These are phyloP conservation scores for Phytophthora idaei DNA, from an alignment of 352 stramenopile species.

Conservation along the genomic window DNA sequence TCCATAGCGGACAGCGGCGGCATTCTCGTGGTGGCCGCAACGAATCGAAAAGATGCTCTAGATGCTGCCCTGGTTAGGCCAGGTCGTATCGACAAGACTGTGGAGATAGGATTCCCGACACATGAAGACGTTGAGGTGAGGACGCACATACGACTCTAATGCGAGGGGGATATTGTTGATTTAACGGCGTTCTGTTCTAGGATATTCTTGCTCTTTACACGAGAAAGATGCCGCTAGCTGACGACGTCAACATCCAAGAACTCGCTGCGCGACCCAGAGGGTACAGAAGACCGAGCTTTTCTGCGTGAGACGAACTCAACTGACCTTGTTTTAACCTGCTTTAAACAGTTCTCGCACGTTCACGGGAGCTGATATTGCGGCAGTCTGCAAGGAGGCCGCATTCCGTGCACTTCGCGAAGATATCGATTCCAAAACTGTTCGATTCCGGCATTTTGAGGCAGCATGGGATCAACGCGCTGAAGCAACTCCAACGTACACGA, in stretches of 20 bases:
- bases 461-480: conserved; percentile 52
- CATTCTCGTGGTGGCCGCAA: conserved; percentile 77
- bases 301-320: background rate
- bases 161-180: background rate
- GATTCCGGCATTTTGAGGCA: conserved; percentile 48
- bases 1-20: conserved; percentile 28
- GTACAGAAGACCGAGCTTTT: conserved; percentile 30
- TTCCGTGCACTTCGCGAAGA: conserved; percentile 77
- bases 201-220: conserved; percentile 76
- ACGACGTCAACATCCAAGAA: conserved; percentile 54
- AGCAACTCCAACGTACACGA: conserved; percentile 19
- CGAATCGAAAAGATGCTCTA: conserved; percentile 71
- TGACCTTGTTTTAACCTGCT: conserved; percentile 15
- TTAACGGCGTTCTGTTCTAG: conserved; percentile 32
- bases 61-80: conserved; percentile 78
- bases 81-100: conserved; percentile 78
- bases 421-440: conserved; percentile 44
- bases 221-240: conserved; percentile 65
- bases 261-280: conserved; percentile 47
- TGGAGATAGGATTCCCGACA: conserved; percentile 65
- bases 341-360: conserved; percentile 39
- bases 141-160: background rate
- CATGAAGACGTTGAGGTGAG: conserved; percentile 50
- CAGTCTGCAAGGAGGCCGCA: conserved; percentile 81
- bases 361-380: conserved; percentile 69